Evolutionary conservation across 2,329 filamentous ascomycete genomes (phyloP), one percentile per base, ranked within the genome.

Genomic region (Fusarium sarcochroum): DNA sequence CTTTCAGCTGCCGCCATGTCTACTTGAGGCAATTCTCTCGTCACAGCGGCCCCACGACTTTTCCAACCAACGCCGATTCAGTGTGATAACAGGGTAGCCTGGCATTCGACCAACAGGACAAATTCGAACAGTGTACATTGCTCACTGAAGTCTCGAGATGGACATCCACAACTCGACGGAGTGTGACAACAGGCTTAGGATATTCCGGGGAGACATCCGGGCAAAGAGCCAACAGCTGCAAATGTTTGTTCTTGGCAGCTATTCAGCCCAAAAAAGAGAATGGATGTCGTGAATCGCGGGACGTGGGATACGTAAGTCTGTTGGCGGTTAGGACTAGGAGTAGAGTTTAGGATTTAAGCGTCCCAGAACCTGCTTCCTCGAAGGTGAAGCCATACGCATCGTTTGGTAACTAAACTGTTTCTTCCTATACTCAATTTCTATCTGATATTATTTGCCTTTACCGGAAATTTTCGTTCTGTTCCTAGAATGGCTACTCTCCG

Each of bases 191-290:
- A 47, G 37, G 46, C 48, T 50, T 38, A 57, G 40, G 48, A 14
- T 13, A 47, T 30, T 30, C 34, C 67, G 54, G 67, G 59, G 67
- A 68, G 30, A 21, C 42, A 62, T 68, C 68, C 59, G 59, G 61
- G 23, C n/a, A 18, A 34, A 34, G 11, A 51, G 20, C 48, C 40
- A 37, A 52, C 48, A 57, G 38, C 35, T 49, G 34, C 34, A 52
- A 20, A 47, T 18, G 63, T 51, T 49, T 48, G 20, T 23, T 23
- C 15, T 48, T 56, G 53, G 56, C 30, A 56, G 35, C 13, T 30
- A 6, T 27, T 38, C 41, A 46, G 32, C 44, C 32, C 18, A 9
- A 30, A 40, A 25, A 52, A 7, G 21, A 9, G 17, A 7, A 23
- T 18, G 25, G 41, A 23, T 6, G 38, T 51, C 20, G 35, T 66